Base-by-base conservation (phyloP, 768 basidiomycete species). In the Lepiota brunneoincarnata region DNA sequence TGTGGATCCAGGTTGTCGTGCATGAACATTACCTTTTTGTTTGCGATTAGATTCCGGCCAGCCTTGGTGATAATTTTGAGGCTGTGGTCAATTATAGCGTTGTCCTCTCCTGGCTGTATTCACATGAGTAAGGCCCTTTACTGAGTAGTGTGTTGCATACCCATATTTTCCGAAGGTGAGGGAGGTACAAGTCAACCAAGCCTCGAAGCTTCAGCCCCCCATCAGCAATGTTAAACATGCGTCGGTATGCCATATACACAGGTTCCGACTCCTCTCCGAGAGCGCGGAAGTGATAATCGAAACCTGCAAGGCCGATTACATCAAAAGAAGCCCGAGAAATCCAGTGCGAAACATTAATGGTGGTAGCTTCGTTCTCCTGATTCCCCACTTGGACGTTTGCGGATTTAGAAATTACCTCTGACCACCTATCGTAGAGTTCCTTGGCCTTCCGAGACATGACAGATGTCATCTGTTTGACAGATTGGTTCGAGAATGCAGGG, bases 311-410 rank as follows among this genome's bases (percentile, higher is more conserved):
- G 9, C 84, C 85, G 44, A 87, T 83, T 10, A 84, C 74, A 58
- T 87, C 85, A 52, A 87, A 80, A 1, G 83, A 78, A 0, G 79
- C 77, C 23, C 83, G 78, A 11, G 80, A 80, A n/a, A 84, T 62
- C 79, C 82, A 86, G 52, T 77, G 75, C 20, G 75, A 67, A 18
- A 84, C 70, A 56, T 86, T 82, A 49, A 86, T 63, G 5, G 65
- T 64, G 3, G 58, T 56, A 24, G 58, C 51, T 38, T 58, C 56
- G 21, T 58, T 53, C n/a, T 56, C 51, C 12, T 54, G n/a, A 0
- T 59, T 31, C 6, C 51, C 42, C 38, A 48, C 9, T 28, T 58
- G 37, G 7, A 9, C 31, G 4, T 6, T 31, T 31, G 31, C 31
- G 7, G 31, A 31, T 4, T 10, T 31, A 28, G 59, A 55, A 44